Base-by-base conservation (phyloP, 1,139 yeast species). In the Sugiyamaella castrensis region DNA sequence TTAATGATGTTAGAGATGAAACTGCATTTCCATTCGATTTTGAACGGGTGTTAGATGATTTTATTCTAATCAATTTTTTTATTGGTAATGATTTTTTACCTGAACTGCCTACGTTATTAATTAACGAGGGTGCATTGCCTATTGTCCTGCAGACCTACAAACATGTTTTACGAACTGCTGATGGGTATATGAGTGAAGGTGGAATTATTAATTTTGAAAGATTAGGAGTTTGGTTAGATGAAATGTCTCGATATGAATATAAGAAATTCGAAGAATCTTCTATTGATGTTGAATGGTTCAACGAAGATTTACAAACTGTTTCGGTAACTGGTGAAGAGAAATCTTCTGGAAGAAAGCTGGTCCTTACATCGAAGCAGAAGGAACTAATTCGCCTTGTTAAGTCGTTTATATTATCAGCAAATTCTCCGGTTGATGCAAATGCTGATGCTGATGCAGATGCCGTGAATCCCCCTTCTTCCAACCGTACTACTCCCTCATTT, bases 61-160 rank as follows among this genome's bases (percentile, higher is more conserved):
- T 91, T 60, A 87, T 94, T 57, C 76, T 94, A 52, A 85, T 92
- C 62, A 81, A 88, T 82, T 91, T 87, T 64, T 96, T 92, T 53
- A 87, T 94, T 62, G 99, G 99, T 61, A 94, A 94, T 65, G 99
- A 94, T 77, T 94, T 94, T 80, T 77, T 94, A 63, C 98, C 99
- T n/a, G 88, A 92, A 65, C 77, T 94, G 60, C 98, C 99, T 1
- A 96, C 91, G 66, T 74, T 94, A 62, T 89, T 87, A 67, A 79
- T 94, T 60, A 91, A 89, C 64, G 92, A 91, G 61, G 98, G 98
- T 59, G 98, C 98, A 0, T 85, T 94, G 71, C 96, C 98, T 11
- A 77, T 89, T 37, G 76, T 94, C 61, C 74, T 92, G 59, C 87
- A 84, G 56, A 85, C 96, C 11, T 92, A 94, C 71, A 92, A 89